Conservation (phyloP, 768 basidiomycete species). For the Kwoniella heveanensis region DNA sequence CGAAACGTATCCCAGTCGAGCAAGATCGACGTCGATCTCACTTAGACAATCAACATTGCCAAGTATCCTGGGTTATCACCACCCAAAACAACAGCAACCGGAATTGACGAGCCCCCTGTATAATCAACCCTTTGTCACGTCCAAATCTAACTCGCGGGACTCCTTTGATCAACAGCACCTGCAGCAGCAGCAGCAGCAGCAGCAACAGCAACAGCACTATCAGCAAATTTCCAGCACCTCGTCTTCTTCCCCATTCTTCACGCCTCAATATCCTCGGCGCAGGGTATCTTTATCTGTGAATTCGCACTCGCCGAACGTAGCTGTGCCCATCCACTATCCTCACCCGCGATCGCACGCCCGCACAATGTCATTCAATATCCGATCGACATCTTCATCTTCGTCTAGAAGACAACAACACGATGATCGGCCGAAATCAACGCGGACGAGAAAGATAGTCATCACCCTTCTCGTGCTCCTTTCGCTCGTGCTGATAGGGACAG, state of each 20-base stretch:
- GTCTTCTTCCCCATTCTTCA: slow-evolving; percentile 6
- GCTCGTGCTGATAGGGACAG: slow-evolving; percentile 80
- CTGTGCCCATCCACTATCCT: not conserved
- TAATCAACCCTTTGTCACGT: not conserved
- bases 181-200: not conserved
- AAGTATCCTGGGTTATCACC: not conserved
- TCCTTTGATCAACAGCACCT: not conserved
- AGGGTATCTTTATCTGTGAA: not conserved
- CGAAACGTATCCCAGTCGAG: not conserved
- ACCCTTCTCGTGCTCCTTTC: slow-evolving; percentile 65
- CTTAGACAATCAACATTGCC: not conserved
- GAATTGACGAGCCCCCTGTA: not conserved
- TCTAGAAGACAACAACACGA: slow-evolving; percentile 6
- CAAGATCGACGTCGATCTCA: not conserved
- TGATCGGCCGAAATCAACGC: slow-evolving; percentile 5
- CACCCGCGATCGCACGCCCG: not conserved
- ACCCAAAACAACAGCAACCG: not conserved
- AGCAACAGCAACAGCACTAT: not conserved
- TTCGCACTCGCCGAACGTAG: not conserved
- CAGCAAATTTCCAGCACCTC: slow-evolving; percentile 1
- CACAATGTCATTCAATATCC: not conserved
- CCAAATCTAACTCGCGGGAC: not conserved
- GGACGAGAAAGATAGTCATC: slow-evolving; percentile 56
- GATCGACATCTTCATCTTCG: not conserved
- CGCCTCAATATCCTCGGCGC: slow-evolving; percentile 8